These are phyloP conservation scores for Microcera coccophila DNA, from an alignment of 2,329 filamentous ascomycete genomes.

Conservation along the genomic window DNA sequence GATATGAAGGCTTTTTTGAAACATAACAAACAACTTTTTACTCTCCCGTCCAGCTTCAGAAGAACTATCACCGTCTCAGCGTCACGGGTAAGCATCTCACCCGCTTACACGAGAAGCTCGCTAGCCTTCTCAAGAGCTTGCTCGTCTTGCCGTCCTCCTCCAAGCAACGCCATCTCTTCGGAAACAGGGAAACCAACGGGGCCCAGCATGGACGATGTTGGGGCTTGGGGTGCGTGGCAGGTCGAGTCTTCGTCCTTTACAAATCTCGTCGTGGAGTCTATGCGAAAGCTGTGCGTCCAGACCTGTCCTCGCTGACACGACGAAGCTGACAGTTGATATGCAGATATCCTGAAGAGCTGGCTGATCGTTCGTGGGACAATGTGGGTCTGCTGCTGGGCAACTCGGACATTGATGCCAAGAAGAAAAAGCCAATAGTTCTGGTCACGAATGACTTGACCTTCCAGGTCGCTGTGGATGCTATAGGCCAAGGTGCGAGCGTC, in stretches of 20 bases:
- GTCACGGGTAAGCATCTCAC: neutral
- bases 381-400: slow-evolving; percentile 71
- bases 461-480: slow-evolving; percentile 85
- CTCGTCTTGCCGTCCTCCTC: slow-evolving; percentile 16
- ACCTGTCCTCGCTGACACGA: no score
- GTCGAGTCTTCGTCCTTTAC: slow-evolving; percentile 42
- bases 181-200: slow-evolving; percentile 2
- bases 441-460: slow-evolving; percentile 86
- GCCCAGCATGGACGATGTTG: slow-evolving; percentile 25
- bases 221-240: slow-evolving; percentile 40
- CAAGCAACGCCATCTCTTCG: neutral
- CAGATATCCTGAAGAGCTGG: slow-evolving; percentile 84
- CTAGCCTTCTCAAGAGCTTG: slow-evolving; percentile 6
- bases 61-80: neutral
- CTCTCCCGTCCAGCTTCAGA: neutral
- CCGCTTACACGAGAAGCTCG: neutral
- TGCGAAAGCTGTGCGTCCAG: slow-evolving; percentile 68
- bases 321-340: no score
- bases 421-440: slow-evolving; percentile 40
- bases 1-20: slow-evolving; percentile 16
- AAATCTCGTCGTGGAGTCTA: slow-evolving; percentile 66
- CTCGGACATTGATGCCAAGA: slow-evolving; percentile 31
- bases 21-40: slow-evolving; percentile 4
- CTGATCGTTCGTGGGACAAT: slow-evolving; percentile 91
- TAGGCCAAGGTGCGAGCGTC: slow-evolving; percentile 68